Evolutionary conservation across 495 filamentous ascomycete species (phyloP), one percentile per base, ranked within the genome.

Genomic region (Terfezia boudieri): DNA sequence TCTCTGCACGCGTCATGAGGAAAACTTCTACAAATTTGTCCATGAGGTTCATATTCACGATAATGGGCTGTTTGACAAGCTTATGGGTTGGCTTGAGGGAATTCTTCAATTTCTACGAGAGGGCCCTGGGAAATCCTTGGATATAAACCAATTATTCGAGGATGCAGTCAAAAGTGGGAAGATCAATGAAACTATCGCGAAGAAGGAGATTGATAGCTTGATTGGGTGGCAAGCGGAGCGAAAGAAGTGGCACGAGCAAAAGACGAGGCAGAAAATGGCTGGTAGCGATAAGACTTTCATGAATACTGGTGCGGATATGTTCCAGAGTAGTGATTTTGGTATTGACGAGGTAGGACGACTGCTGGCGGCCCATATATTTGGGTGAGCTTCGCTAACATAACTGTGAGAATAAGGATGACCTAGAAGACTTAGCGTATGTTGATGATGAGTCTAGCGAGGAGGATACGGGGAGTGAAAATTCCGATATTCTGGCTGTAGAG

Each of bases 21-120:
- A 85, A 64, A 88, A 92, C 71, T 93, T 98, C 65, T 98, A 98
- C 73, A 95, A 94, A 64, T 98, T 98, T 64, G 79, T 98, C 3
- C 90, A 98, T 63, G 92, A 98, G 68, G 90, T 96, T 0, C 90
- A 98, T 66, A 77, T 83, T n/a, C 90, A 98, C 65, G 90, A 98
- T 66, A 88, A 98, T 60, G 90, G 90, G 6, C 76, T 98, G 4
- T 98, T 98, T 64, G 85, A 86, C 26, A 83, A 87, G 60, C 72
- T 98, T 16, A 98, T 98, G 90, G 77, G 80, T 9, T 96, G 92
- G 92, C 77, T 95, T 41, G 92, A 98, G 67, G 82, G 81, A n/a
- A 95, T 98, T 54, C 79, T 98, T 12, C 83, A 86, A 46, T 98
- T 95, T 71, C 71, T 98, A 37, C 78, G 90, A 49, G 77, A 85